A percentile compares a stretch with the other conserved stretches of the same genome.
phyloP scores from a whole-genome alignment of 1,284 basidiomycete species.

The Gomphus bonarii region DNA sequence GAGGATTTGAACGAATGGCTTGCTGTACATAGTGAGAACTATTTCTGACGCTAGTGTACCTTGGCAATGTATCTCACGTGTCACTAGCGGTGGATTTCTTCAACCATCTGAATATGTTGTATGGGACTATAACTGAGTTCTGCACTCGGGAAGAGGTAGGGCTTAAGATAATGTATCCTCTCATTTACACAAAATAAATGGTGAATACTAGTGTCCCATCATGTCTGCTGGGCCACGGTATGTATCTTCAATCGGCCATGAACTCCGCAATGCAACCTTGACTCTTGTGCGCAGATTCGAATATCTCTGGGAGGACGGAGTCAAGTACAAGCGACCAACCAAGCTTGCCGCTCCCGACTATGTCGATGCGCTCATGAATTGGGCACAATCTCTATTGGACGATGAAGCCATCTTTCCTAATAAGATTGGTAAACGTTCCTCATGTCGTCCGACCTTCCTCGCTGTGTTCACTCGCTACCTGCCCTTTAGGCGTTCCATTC shows the following conservation, averaged over 20 bases:
- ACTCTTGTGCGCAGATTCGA: constrained; percentile 58
- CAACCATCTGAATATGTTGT: constrained; percentile 94
- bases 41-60: background rate
- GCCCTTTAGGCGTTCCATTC: constrained; percentile 72
- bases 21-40: constrained; percentile 79
- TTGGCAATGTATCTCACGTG: background rate
- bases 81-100: constrained; percentile 87
- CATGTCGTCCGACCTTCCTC: background rate
- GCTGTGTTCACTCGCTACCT: background rate
- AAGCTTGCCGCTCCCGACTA: constrained; percentile 94
- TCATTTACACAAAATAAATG: constrained; percentile 2
- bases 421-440: constrained; percentile 63
- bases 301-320: constrained; percentile 97
- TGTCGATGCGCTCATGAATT: constrained; percentile 98
- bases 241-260: constrained; percentile 17
- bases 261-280: background rate
- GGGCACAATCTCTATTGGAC: constrained; percentile 90
- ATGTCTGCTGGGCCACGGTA: constrained; percentile 98
- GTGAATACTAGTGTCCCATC: constrained; percentile 69
- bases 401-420: constrained; percentile 92
- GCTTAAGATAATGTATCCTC: constrained; percentile 3
- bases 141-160: constrained; percentile 84
- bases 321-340: constrained; percentile 85
- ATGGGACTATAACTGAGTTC: constrained; percentile 93
- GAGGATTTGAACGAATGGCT: constrained; percentile 96